Evolutionary conservation across 208 protist genomes (phyloP).

Genomic region (Acanthamoeba royreba): DNA sequence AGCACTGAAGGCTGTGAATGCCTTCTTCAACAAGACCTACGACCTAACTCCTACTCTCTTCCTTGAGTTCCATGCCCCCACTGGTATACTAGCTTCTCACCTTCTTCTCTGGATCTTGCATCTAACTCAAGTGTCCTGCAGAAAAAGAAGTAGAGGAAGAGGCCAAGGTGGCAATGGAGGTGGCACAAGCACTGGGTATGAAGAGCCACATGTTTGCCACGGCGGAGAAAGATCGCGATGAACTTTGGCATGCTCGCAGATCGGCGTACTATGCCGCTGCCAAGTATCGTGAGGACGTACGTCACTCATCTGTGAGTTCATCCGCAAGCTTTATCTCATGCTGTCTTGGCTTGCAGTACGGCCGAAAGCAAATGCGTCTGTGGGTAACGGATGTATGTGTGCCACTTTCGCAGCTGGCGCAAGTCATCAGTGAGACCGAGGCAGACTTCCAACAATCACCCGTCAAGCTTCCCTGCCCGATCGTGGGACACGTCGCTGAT

Average conservation of each 20-base stretch:
- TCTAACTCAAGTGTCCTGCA: too few species aligned
- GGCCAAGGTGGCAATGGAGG: background rate
- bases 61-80: conserved; percentile 68
- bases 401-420: conserved; percentile 81
- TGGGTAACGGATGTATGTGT: conserved; percentile 82
- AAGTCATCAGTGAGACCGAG: conserved; percentile 79
- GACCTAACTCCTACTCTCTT: conserved; percentile 73
- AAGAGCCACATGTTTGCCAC: background rate
- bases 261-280: conserved; percentile 60
- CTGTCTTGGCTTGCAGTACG: background rate
- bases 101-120: too few species aligned
- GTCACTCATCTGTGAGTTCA: too few species aligned
- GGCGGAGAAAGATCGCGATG: conserved; percentile 11
- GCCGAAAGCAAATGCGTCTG: conserved; percentile 53
- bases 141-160: background rate
- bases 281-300: background rate
- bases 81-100: too few species aligned
- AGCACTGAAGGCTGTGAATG: conserved; percentile 69
- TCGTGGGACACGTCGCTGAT: conserved; percentile 86
- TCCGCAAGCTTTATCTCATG: too few species aligned
- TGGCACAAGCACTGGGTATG: background rate
- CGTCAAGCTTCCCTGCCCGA: conserved; percentile 49
- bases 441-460: conserved; percentile 71
- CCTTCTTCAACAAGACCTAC: conserved; percentile 70
- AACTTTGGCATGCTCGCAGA: conserved; percentile 62